Evolutionary conservation across 2,329 filamentous ascomycete genomes (phyloP).

Genomic region (Ciborinia camelliae): DNA sequence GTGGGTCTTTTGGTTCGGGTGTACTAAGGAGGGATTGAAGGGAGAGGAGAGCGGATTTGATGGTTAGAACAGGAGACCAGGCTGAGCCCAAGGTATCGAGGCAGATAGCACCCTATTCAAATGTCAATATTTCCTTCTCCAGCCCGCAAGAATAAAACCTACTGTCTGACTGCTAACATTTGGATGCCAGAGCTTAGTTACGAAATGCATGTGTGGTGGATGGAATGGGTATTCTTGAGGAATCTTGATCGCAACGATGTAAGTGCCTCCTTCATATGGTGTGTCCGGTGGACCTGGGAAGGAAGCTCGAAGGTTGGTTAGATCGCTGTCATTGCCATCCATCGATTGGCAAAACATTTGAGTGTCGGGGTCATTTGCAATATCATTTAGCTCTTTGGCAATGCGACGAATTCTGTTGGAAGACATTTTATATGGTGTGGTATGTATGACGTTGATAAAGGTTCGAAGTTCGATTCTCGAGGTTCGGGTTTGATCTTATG

Average conservation of each 20-base stretch:
- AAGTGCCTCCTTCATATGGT: conserved; percentile 85
- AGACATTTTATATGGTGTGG: conserved; percentile 28
- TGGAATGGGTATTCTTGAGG: conserved; percentile 90
- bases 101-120: conserved; percentile 81
- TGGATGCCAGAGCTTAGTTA: conserved; percentile 94
- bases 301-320: conserved; percentile 78
- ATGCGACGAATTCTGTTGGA: conserved; percentile 50
- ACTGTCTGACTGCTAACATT: conserved; percentile 95
- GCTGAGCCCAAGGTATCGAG: conserved; percentile 84
- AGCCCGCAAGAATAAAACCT: conserved; percentile 39
- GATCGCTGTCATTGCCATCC: conserved; percentile 55
- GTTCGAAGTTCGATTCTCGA: background rate
- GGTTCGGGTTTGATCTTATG: background rate
- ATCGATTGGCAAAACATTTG: conserved; percentile 68
- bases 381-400: conserved; percentile 73
- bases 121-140: conserved; percentile 30
- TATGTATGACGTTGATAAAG: background rate
- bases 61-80: conserved; percentile 95
- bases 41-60: conserved; percentile 91
- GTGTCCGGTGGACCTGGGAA: conserved; percentile 89
- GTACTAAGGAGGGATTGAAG: conserved; percentile 89
- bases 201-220: conserved; percentile 85
- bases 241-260: conserved; percentile 79
- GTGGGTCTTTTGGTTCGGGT: conserved; percentile 92
- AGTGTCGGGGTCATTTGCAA: conserved; percentile 69